Evolutionary conservation across 2,329 filamentous ascomycete genomes (phyloP).

Genomic region (Metarhizium humberi): DNA sequence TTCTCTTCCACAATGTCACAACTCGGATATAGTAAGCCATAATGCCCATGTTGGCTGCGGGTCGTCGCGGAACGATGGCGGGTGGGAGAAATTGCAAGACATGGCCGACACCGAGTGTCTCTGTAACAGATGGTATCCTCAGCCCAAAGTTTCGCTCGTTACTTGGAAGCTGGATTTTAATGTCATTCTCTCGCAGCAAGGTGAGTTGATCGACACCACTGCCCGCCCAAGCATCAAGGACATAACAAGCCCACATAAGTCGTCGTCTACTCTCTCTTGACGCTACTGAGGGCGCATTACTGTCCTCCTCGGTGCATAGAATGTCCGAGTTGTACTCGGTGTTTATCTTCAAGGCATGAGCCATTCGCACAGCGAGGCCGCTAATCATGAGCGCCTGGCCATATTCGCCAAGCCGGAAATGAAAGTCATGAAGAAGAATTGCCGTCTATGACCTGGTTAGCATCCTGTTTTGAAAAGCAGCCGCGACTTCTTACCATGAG

Average conservation of each 20-base stretch:
- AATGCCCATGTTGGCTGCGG: constrained; percentile 33
- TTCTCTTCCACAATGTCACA: constrained; percentile 30
- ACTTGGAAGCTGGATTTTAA: constrained; percentile 30
- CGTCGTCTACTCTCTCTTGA: constrained; percentile 28
- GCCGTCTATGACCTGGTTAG: constrained; percentile 18
- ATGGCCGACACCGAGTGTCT: constrained; percentile 30
- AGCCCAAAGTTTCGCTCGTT: constrained; percentile 32
- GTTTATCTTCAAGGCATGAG: constrained; percentile 31
- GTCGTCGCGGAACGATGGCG: constrained; percentile 27
- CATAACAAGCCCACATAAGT: constrained; percentile 33
- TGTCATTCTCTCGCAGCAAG: constrained; percentile 28
- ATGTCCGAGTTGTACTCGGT: constrained; percentile 27
- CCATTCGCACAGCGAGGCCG: constrained; percentile 31
- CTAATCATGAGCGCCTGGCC: constrained; percentile 31
- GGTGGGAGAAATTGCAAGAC: constrained; percentile 30
- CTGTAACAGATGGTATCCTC: constrained; percentile 29
- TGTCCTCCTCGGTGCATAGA: constrained; percentile 24
- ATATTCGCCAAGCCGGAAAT: constrained; percentile 29
- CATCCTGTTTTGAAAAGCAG: not conserved
- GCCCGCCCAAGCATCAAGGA: constrained; percentile 30
- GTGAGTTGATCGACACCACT: constrained; percentile 29
- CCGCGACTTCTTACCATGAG: constrained; percentile 23
- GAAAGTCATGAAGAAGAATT: constrained; percentile 29
- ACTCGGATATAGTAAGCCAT: constrained; percentile 34
- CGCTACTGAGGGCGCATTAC: constrained; percentile 23